These are phyloP conservation scores for Blakeslea trispora DNA, from an alignment of 371 early-diverging fungal species.

Conservation along the genomic window DNA sequence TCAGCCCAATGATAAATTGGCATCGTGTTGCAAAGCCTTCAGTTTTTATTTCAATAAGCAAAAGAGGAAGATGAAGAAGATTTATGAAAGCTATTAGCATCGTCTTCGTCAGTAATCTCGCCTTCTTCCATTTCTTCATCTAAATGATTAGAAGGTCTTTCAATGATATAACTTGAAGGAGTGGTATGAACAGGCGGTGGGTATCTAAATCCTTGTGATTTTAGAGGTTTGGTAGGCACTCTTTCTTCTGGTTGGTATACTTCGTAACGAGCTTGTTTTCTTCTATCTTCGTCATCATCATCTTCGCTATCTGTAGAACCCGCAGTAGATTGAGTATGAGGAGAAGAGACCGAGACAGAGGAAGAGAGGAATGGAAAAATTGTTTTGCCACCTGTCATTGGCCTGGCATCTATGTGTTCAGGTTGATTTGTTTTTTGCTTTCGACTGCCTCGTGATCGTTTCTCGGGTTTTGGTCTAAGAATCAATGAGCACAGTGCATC, in stretches of 20 bases:
- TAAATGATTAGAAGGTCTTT: conserved; percentile 1
- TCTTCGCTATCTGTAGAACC: conserved; percentile 22
- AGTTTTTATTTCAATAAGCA: too few relatives aligned
- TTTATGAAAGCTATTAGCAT: conserved; percentile 15
- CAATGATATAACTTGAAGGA: conserved; percentile 5
- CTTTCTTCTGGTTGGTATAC: conserved; percentile 1
- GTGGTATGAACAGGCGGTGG: conserved; percentile 3
- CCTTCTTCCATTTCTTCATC: conserved; percentile 34
- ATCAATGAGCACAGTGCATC: conserved; percentile 57
- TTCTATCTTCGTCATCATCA: conserved; percentile 14
- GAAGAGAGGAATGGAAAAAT: conserved; percentile 3
- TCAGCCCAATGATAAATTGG: too few relatives aligned
- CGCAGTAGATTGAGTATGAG: conserved; percentile 14
- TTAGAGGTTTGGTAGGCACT: conserved; percentile 23
- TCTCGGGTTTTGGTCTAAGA: conserved; percentile 46
- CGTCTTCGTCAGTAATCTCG: conserved; percentile 22
- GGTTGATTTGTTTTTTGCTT: conserved; percentile 9
- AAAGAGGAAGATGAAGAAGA: neutral
- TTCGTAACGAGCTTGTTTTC: conserved; percentile 17
- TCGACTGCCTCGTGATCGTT: conserved; percentile 17
- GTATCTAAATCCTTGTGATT: conserved; percentile 24
- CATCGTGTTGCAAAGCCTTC: too few relatives aligned
- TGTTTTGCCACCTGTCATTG: conserved; percentile 8
- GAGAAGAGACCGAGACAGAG: conserved; percentile 8
- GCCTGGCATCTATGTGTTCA: conserved; percentile 1